phyloP scores from a whole-genome alignment of 2,329 filamentous ascomycete genomes.

The Huntiella abstrusa region DNA sequence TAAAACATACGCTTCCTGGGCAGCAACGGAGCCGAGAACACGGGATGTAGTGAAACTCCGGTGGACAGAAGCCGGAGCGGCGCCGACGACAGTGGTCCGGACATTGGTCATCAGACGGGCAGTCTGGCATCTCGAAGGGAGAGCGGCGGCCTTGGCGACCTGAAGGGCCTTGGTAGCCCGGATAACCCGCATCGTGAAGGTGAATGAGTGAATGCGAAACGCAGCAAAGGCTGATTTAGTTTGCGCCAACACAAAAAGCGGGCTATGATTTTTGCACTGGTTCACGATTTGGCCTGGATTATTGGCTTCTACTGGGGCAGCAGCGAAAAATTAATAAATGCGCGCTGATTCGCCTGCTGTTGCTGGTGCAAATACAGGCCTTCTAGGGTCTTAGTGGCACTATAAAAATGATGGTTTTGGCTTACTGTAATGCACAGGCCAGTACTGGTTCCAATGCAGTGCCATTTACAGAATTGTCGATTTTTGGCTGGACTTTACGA shows the following conservation, averaged over 20 bases:
- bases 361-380: background rate
- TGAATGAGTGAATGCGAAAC: constrained; percentile 1
- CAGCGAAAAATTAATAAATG: constrained; percentile 7
- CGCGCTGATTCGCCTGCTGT: constrained; percentile 1
- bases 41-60: constrained; percentile 10
- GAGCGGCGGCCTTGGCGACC: constrained; percentile 2
- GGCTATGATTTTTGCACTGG: background rate
- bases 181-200: constrained; percentile 10
- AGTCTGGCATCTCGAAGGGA: constrained; percentile 5
- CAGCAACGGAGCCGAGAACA: constrained; percentile 17
- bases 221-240: background rate
- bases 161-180: constrained; percentile 8
- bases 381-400: background rate
- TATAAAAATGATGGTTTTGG: too few relatives aligned
- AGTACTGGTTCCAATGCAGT: background rate
- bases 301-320: background rate
- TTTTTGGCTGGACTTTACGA: too few relatives aligned
- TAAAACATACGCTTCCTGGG: constrained; percentile 23
- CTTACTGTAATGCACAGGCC: background rate
- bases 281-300: too few relatives aligned
- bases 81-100: background rate
- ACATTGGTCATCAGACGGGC: constrained; percentile 3
- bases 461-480: too few relatives aligned
- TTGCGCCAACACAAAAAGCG: background rate
- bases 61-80: background rate